Conservation (phyloP, 2,329 filamentous ascomycete genomes). For the Xylaria sp. region DNA sequence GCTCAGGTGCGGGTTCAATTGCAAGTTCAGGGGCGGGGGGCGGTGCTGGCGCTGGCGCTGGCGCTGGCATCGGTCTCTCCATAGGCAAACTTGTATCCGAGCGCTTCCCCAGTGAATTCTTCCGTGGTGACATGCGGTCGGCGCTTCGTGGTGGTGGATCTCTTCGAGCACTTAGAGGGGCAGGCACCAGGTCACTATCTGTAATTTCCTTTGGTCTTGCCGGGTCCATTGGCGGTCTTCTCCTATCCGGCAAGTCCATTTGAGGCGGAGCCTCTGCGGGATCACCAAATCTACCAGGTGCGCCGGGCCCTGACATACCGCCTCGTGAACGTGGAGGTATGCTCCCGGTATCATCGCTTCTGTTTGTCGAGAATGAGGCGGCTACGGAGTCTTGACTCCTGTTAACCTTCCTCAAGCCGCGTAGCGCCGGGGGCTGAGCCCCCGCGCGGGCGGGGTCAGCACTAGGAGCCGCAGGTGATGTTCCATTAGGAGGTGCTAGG, state of each 20-base stretch:
- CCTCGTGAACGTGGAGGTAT: slow-evolving; percentile 58
- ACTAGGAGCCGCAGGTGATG: slow-evolving; percentile 54
- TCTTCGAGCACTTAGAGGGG: slow-evolving; percentile 52
- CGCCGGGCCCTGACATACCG: slow-evolving; percentile 46
- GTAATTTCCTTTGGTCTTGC: slow-evolving; percentile 50
- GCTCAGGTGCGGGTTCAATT: slow-evolving; percentile 28
- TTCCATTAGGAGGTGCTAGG: slow-evolving; percentile 44
- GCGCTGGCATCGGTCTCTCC: slow-evolving; percentile 36
- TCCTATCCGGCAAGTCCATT: slow-evolving; percentile 62
- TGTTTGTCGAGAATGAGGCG: slow-evolving; percentile 47
- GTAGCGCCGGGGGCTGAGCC: slow-evolving; percentile 46
- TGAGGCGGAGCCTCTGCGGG: slow-evolving; percentile 39
- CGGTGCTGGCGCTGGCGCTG: not conserved
- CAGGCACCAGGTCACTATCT: slow-evolving; percentile 60
- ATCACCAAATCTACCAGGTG: slow-evolving; percentile 44
- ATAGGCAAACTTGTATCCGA: slow-evolving; percentile 39
- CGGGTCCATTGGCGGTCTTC: slow-evolving; percentile 68
- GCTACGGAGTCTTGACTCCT: slow-evolving; percentile 62
- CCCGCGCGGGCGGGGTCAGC: slow-evolving; percentile 51
- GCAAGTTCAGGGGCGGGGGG: no score
- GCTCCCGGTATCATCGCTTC: slow-evolving; percentile 56
- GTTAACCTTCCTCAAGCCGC: slow-evolving; percentile 53
- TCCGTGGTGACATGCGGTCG: slow-evolving; percentile 51
- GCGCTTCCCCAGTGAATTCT: slow-evolving; percentile 44
- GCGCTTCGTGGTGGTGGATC: slow-evolving; percentile 57